These are phyloP conservation scores for Pseudogymnoascus sp. DNA, from an alignment of 2,329 filamentous ascomycete species.

Conservation along the genomic window DNA sequence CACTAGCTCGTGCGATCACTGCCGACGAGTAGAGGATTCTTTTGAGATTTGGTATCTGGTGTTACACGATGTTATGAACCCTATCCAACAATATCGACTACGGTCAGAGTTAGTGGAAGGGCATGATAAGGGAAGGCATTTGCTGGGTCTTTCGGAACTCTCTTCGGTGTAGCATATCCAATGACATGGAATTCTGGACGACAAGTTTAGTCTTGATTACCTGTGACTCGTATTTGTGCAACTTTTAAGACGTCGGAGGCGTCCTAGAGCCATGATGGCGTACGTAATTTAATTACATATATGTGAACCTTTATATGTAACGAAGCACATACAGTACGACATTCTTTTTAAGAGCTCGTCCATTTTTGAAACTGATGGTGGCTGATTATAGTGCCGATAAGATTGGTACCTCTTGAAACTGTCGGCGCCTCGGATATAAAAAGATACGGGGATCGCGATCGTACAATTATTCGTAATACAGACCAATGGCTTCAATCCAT, in stretches of 20 bases:
- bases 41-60: conserved; percentile 14
- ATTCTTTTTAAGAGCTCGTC: background rate
- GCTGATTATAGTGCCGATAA: background rate
- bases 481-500: background rate
- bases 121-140: conserved; percentile 26
- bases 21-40: conserved; percentile 36
- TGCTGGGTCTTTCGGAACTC: conserved; percentile 26
- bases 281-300: background rate
- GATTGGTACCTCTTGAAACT: background rate
- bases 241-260: background rate
- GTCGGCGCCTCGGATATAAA: background rate
- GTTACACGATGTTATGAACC: conserved; percentile 27
- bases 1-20: conserved; percentile 53
- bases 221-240: background rate
- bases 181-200: conserved; percentile 18
- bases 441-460: background rate
- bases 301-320: background rate
- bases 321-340: too few species aligned
- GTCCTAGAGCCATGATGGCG: background rate
- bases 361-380: background rate
- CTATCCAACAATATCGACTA: conserved; percentile 23
- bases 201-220: background rate
- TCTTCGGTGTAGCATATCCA: conserved; percentile 31
- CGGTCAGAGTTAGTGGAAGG: conserved; percentile 22
- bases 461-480: background rate